A percentile compares a stretch with the other conserved stretches of the same genome.
phyloP scores from a whole-genome alignment of 2,329 filamentous ascomycete genomes.

The Trichoderma pleuroti region DNA sequence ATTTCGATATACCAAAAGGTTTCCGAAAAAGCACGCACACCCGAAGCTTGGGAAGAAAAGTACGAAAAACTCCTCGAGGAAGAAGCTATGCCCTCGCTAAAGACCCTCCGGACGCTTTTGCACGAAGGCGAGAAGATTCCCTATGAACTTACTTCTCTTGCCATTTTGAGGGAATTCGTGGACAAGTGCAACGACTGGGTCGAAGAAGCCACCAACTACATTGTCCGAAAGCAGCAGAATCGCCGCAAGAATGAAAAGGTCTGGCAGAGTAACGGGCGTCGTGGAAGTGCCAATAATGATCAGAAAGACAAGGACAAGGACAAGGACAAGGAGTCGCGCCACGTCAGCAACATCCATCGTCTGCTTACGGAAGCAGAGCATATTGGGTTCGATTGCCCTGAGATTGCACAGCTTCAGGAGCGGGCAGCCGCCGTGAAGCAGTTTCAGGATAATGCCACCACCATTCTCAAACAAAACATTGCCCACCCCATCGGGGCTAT shows the following conservation, averaged over 20 bases:
- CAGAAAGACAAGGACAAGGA: not conserved
- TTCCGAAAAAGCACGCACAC: conserved; percentile 78
- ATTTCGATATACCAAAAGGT: conserved; percentile 67
- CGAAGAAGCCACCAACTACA: conserved; percentile 94
- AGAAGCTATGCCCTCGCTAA: conserved; percentile 78
- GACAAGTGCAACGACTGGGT: conserved; percentile 97
- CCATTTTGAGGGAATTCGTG: conserved; percentile 82
- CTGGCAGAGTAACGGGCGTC: conserved; percentile 71
- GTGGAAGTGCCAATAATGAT: conserved; percentile 55
- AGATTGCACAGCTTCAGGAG: conserved; percentile 82
- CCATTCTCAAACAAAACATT: conserved; percentile 64
- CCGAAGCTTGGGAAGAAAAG: conserved; percentile 87
- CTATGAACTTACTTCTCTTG: conserved; percentile 78
- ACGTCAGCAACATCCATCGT: conserved; percentile 81
- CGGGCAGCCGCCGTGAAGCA: conserved; percentile 78
- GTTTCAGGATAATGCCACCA: conserved; percentile 74
- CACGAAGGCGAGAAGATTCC: conserved; percentile 96
- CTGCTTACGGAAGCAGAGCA: conserved; percentile 79
- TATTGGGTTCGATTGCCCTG: conserved; percentile 88
- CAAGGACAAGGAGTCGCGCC: conserved; percentile 73
- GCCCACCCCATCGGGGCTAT: conserved; percentile 67
- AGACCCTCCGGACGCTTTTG: conserved; percentile 76
- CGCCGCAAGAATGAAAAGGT: conserved; percentile 90
- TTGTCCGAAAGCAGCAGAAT: conserved; percentile 95
- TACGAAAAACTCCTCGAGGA: conserved; percentile 81